A percentile compares a stretch with the other conserved stretches of the same genome.
These are phyloP conservation scores for Dentipellis fragilis DNA, from an alignment of 768 basidiomycete species.

Conservation along the genomic window DNA sequence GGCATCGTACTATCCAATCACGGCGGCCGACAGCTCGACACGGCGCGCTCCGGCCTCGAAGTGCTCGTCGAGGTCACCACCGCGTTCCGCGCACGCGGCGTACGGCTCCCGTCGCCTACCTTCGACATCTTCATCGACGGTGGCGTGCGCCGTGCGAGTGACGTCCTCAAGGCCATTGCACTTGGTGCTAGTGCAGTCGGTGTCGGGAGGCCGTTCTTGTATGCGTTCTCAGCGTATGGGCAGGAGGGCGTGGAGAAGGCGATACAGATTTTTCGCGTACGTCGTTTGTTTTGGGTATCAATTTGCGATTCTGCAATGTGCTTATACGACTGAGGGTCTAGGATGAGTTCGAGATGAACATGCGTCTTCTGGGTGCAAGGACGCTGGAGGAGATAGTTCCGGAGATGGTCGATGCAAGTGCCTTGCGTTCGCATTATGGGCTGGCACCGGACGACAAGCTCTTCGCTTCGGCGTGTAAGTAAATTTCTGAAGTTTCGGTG, in stretches of 20 bases:
- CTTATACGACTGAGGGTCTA: conserved; percentile 20
- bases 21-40: conserved; percentile 67
- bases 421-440: conserved; percentile 51
- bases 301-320: neutral
- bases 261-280: conserved; percentile 60
- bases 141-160: conserved; percentile 80
- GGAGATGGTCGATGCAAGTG: conserved; percentile 80
- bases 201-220: conserved; percentile 76
- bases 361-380: conserved; percentile 80
- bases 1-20: conserved; percentile 86
- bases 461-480: conserved; percentile 72
- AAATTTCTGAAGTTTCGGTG: conserved; percentile 4
- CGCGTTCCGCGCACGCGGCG: conserved; percentile 52
- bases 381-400: conserved; percentile 70
- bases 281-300: conserved; percentile 10
- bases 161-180: conserved; percentile 79
- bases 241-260: conserved; percentile 76
- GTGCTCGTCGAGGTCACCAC: conserved; percentile 81
- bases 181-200: conserved; percentile 67
- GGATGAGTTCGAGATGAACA: conserved; percentile 97
- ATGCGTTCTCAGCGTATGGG: conserved; percentile 81
- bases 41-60: conserved; percentile 81
- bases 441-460: conserved; percentile 59
- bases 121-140: conserved; percentile 88
- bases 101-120: conserved; percentile 61